These are phyloP conservation scores for Komagataea norvegica DNA, from an alignment of 1,139 yeast genomes.

Conservation along the genomic window DNA sequence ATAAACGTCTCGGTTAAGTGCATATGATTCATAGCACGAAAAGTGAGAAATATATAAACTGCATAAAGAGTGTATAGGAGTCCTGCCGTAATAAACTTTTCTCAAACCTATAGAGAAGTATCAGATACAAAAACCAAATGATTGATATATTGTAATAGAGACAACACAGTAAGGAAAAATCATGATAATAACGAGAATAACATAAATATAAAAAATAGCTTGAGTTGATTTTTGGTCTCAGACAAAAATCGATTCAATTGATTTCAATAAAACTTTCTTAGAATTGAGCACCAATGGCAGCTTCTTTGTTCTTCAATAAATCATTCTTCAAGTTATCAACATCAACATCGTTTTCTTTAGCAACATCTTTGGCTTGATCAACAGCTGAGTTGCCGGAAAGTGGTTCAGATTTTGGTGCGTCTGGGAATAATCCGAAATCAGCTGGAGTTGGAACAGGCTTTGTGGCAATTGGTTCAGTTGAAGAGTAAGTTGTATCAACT, in stretches of 20 bases:
- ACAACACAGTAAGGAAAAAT: not conserved
- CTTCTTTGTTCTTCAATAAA: slow-evolving; percentile 27
- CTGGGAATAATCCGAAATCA: slow-evolving; percentile 38
- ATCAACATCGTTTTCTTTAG: slow-evolving; percentile 16
- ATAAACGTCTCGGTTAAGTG: no score
- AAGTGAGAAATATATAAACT: not conserved
- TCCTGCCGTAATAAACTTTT: not conserved
- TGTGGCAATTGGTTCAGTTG: slow-evolving; percentile 27
- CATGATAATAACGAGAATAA: not conserved
- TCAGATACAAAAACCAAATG: not conserved
- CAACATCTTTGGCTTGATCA: slow-evolving; percentile 19
- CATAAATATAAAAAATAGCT: no score
- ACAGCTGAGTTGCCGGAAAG: slow-evolving; percentile 9
- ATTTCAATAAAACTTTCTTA: slow-evolving; percentile 4
- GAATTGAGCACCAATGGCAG: slow-evolving; percentile 19
- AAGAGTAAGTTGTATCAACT: slow-evolving; percentile 2
- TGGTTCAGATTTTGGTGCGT: slow-evolving; percentile 35
- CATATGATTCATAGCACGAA: no score
- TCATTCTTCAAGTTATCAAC: slow-evolving; percentile 29
- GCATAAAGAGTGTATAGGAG: not conserved
- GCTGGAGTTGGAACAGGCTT: slow-evolving; percentile 24
- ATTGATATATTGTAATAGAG: not conserved
- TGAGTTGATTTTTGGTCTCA: no score
- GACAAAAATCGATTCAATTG: no score
- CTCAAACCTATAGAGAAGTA: no score